These are phyloP conservation scores for Leccinum obscurum DNA, from an alignment of 768 basidiomycete genomes.

Conservation along the genomic window DNA sequence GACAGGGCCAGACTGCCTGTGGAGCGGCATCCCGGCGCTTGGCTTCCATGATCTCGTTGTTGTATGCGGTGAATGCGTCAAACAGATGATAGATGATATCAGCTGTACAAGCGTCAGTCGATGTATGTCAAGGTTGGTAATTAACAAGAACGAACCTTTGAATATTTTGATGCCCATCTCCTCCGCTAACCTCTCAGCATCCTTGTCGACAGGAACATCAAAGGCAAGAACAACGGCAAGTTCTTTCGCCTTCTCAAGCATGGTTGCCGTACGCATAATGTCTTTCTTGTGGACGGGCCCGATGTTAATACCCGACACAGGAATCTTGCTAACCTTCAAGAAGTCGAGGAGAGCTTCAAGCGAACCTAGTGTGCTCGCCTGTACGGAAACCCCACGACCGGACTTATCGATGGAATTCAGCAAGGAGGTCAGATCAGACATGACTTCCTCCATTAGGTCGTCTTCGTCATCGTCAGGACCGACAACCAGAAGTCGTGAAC, in stretches of 20 bases:
- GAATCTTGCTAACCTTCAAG: constrained; percentile 93
- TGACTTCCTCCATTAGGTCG: constrained; percentile 90
- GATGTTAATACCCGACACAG: constrained; percentile 96
- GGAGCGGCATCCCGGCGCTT: constrained; percentile 90
- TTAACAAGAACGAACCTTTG: constrained; percentile 62
- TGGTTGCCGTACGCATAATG: constrained; percentile 86
- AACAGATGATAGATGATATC: constrained; percentile 99
- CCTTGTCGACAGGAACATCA: constrained; percentile 92
- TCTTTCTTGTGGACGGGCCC: constrained; percentile 97
- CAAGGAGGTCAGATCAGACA: constrained; percentile 91
- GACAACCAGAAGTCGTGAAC: constrained; percentile 88
- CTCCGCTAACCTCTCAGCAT: constrained; percentile 87
- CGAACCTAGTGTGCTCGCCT: constrained; percentile 95
- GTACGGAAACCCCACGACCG: constrained; percentile 96
- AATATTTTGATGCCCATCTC: constrained; percentile 94
- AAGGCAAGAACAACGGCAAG: constrained; percentile 95
- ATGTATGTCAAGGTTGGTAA: neutral
- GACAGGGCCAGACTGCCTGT: constrained; percentile 95
- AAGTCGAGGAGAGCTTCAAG: constrained; percentile 96
- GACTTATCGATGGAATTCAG: constrained; percentile 91
- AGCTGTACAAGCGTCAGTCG: constrained; percentile 48
- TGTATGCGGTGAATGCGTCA: constrained; percentile 94
- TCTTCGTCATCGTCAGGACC: constrained; percentile 98
- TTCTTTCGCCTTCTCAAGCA: constrained; percentile 96
- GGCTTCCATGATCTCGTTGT: constrained; percentile 88